Evolutionary conservation across 306 rosid species (phyloP).

Genomic region (Citrullus colocynthis): DNA sequence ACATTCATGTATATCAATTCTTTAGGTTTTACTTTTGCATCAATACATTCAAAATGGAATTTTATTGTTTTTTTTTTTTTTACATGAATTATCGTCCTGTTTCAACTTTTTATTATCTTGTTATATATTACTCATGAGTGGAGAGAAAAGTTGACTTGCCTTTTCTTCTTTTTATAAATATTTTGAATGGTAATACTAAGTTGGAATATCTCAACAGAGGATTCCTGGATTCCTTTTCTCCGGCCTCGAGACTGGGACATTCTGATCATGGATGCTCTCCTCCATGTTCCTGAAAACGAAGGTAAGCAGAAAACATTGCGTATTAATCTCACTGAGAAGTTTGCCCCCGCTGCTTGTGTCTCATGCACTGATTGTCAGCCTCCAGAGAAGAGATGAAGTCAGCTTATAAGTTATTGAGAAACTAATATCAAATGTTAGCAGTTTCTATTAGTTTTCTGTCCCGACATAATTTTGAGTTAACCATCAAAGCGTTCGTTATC

Average conservation of each 20-base stretch:
- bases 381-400: constrained; percentile 26
- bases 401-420: neutral
- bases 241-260: constrained; percentile 77
- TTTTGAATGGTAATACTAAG: neutral
- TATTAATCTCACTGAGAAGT: constrained; percentile 35
- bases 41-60: neutral
- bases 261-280: constrained; percentile 80
- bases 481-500: neutral
- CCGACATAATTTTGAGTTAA: neutral
- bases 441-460: neutral
- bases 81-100: neutral
- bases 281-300: constrained; percentile 73
- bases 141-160: neutral
- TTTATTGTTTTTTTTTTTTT: neutral
- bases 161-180: neutral
- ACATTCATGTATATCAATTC: neutral
- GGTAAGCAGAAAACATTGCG: constrained; percentile 51
- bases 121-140: neutral
- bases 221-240: constrained; percentile 59
- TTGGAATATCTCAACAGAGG: constrained; percentile 32
- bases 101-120: neutral
- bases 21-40: neutral
- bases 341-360: constrained; percentile 21
- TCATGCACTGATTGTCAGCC: constrained; percentile 36
- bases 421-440: neutral